Conservation (phyloP, 805 yeast genomes). For the Cyberlindnera bimundalis region DNA sequence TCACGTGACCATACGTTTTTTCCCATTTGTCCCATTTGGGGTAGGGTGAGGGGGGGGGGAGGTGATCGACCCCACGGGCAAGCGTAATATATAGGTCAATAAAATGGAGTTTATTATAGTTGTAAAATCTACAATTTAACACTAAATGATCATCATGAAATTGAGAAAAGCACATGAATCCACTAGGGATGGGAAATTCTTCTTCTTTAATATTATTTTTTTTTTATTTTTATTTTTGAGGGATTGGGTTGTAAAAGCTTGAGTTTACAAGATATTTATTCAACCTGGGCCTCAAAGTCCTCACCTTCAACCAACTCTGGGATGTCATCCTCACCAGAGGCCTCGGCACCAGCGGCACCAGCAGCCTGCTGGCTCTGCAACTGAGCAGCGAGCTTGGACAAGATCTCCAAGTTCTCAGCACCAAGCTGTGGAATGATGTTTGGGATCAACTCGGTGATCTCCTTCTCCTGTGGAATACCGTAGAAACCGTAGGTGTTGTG, state of each 20-base stretch:
- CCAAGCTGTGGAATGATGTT: constrained; percentile 94
- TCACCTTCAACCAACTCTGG: constrained; percentile 84
- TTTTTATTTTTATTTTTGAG: not conserved
- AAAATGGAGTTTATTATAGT: no score
- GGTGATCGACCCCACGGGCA: no score
- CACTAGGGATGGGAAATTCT: not conserved
- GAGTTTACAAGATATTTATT: constrained; percentile 34
- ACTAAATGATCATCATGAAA: not conserved
- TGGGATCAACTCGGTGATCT: constrained; percentile 88
- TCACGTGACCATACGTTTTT: no score
- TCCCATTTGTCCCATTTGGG: no score
- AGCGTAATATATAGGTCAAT: no score
- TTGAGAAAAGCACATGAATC: not conserved
- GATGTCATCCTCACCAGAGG: constrained; percentile 52
- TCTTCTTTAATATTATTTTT: not conserved
- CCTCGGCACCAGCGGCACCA: constrained; percentile 45
- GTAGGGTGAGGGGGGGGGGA: no score
- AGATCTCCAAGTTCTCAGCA: constrained; percentile 87
- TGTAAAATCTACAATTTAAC: no score
- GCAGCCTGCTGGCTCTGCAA: constrained; percentile 57
- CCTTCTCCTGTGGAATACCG: constrained; percentile 93
- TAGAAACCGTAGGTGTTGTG: constrained; percentile 92
- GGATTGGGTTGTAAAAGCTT: no score
- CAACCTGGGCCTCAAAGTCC: constrained; percentile 46
- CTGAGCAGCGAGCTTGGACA: constrained; percentile 87